Base-by-base conservation (phyloP, 345 rosid species). In the Trapa bicornis region DNA sequence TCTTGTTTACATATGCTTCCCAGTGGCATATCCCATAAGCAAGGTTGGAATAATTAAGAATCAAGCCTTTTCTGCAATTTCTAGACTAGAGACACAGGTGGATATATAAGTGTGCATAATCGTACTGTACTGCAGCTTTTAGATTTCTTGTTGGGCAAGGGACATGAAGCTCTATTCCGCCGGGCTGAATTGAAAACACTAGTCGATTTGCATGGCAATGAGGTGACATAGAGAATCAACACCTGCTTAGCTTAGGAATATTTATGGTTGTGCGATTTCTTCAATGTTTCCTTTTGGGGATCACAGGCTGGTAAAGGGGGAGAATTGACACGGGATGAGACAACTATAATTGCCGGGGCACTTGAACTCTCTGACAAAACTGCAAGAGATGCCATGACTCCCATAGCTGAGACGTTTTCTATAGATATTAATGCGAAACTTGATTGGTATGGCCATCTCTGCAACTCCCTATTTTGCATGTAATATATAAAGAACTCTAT, bases 231-330 rank as follows among this genome's bases (percentile, higher is more conserved):
- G 0, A 22, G 29, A 22, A 48, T 15, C n/a, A 9, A 50, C 14
- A 50, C 14, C 29, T 22, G 29, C 29, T 22, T 22, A 32, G 9
- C 14, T 32, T 58, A 5, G 32, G 38, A 50, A 32, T 33, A 32
- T 58, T 58, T 35, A 54, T 22, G 8, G 37, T 58, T 58, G 32
- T 11, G 33, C 15, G 11, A 58, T 32, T n/a, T n/a, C 56, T 6
- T 50, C 16, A 58, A 32, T 32, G 4, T 32, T 3, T 8, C 9
- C 16, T 32, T 54, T 16, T 6, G 60, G 60, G 33, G 10, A 11
- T 8, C 16, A 64, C 58, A 87, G 92, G 92, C 89, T 29, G 92
- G 89, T 37, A 87, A 87, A 80, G 92, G 92, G 37, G 89, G 92
- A 52, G 89, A 87, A 73, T 50, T 85, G 69, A 84, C 92, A 1